phyloP scores from a whole-genome alignment of 2,329 filamentous ascomycete species.

The Ophiostoma ulmi region DNA sequence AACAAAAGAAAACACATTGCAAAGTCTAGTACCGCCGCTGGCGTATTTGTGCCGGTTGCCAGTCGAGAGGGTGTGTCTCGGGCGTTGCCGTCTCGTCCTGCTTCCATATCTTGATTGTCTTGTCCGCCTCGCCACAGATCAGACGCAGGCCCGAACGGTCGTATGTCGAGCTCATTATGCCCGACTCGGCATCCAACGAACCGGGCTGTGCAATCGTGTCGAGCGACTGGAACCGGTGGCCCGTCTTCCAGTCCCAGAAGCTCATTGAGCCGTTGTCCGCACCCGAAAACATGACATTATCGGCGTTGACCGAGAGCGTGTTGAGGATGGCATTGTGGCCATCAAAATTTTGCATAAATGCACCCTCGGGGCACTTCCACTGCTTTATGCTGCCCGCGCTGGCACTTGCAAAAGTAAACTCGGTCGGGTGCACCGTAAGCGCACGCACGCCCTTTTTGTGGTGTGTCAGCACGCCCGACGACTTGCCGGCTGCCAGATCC shows the following conservation, averaged over 20 bases:
- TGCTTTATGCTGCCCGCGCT: slow-evolving; percentile 96
- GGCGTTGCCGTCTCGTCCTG: slow-evolving; percentile 85
- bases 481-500: slow-evolving; percentile 94
- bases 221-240: slow-evolving; percentile 81
- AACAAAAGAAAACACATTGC: background rate
- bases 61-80: slow-evolving; percentile 85
- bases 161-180: slow-evolving; percentile 90
- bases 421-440: slow-evolving; percentile 76
- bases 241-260: slow-evolving; percentile 99
- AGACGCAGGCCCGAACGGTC: slow-evolving; percentile 82
- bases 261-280: slow-evolving; percentile 93
- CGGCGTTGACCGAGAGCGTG: slow-evolving; percentile 84
- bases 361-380: slow-evolving; percentile 97
- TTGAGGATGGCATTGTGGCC: slow-evolving; percentile 97
- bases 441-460: slow-evolving; percentile 96
- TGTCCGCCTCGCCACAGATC: slow-evolving; percentile 93
- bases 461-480: slow-evolving; percentile 91
- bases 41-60: slow-evolving; percentile 75
- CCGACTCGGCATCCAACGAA: slow-evolving; percentile 86
- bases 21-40: slow-evolving; percentile 59
- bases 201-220: slow-evolving; percentile 93
- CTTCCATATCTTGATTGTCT: slow-evolving; percentile 98
- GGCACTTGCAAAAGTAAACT: slow-evolving; percentile 93
- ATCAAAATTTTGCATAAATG: slow-evolving; percentile 99
- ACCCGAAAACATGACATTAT: slow-evolving; percentile 91